These are phyloP conservation scores for Lophiotrema nucula DNA, from an alignment of 495 filamentous ascomycete genomes.

Conservation along the genomic window DNA sequence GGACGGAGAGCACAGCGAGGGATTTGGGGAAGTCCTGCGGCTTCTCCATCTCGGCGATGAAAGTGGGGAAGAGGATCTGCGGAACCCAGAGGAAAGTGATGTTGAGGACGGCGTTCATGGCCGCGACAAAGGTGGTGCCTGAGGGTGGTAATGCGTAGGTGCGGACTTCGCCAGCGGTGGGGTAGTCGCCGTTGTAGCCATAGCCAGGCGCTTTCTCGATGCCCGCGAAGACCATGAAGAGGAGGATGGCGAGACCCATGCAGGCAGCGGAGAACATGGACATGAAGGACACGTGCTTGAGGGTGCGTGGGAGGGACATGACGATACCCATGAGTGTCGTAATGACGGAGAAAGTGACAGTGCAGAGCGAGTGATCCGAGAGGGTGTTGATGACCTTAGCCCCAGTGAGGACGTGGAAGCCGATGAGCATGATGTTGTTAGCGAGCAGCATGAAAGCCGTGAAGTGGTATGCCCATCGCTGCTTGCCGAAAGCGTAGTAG, in stretches of 20 bases:
- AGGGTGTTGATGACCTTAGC: slow-evolving; percentile 44
- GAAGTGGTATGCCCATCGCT: slow-evolving; percentile 41
- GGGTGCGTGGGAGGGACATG: slow-evolving; percentile 45
- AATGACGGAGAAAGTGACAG: slow-evolving; percentile 42
- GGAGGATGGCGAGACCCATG: slow-evolving; percentile 49
- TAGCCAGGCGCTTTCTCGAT: slow-evolving; percentile 44
- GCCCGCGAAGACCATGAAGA: slow-evolving; percentile 49
- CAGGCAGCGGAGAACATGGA: slow-evolving; percentile 49
- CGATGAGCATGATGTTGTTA: slow-evolving; percentile 46
- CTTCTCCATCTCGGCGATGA: slow-evolving; percentile 58
- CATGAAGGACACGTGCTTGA: slow-evolving; percentile 49
- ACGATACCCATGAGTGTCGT: slow-evolving; percentile 44
- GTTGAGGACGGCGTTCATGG: slow-evolving; percentile 55
- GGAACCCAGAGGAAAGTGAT: slow-evolving; percentile 58
- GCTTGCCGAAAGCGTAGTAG: slow-evolving; percentile 47
- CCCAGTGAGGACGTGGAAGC: slow-evolving; percentile 45
- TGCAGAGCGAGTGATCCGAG: slow-evolving; percentile 43
- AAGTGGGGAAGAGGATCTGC: slow-evolving; percentile 65
- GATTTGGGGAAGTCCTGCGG: slow-evolving; percentile 54
- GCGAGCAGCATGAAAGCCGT: slow-evolving; percentile 45
- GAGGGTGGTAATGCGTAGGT: slow-evolving; percentile 50
- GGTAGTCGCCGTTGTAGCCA: slow-evolving; percentile 42
- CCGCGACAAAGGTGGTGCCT: slow-evolving; percentile 48
- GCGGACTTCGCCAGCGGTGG: slow-evolving; percentile 42
- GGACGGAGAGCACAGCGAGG: slow-evolving; percentile 41